Percentiles rank a stretch among this genome's conserved stretches.
Evolutionary conservation across 768 basidiomycete species (phyloP).

Genomic region (Amyloporia xantha): DNA sequence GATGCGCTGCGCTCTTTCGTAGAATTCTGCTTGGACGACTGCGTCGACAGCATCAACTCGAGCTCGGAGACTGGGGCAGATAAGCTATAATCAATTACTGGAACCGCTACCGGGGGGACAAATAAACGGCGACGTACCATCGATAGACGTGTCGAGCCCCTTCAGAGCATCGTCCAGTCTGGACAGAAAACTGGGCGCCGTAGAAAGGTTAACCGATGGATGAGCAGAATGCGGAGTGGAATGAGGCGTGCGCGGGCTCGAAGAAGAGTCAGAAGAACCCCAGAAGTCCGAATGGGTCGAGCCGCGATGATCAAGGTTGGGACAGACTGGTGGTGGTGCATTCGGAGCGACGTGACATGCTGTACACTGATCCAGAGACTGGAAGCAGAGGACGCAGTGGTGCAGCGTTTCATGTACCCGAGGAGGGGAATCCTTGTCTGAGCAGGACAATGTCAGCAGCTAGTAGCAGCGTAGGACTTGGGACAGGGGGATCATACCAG

Average conservation of each 20-base stretch:
- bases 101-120: too few species aligned
- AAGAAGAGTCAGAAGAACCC: neutral
- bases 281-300: constrained; percentile 1
- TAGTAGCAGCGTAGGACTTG: neutral
- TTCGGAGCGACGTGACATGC: neutral
- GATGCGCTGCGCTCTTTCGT: too few species aligned
- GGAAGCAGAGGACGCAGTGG: neutral
- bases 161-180: neutral
- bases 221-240: neutral
- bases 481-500: neutral
- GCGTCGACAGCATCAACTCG: too few species aligned
- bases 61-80: too few species aligned
- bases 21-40: too few species aligned
- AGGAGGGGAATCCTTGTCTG: neutral
- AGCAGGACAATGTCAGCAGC: too few species aligned
- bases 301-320: neutral
- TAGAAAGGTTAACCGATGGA: neutral
- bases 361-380: neutral
- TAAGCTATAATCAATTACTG: too few species aligned
- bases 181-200: neutral
- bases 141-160: neutral
- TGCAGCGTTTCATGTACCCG: neutral
- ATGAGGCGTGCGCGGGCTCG: neutral
- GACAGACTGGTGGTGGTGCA: neutral
- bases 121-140: neutral